phyloP scores from a whole-genome alignment of 805 yeast genomes.

The Saccharomycopsis malanga region DNA sequence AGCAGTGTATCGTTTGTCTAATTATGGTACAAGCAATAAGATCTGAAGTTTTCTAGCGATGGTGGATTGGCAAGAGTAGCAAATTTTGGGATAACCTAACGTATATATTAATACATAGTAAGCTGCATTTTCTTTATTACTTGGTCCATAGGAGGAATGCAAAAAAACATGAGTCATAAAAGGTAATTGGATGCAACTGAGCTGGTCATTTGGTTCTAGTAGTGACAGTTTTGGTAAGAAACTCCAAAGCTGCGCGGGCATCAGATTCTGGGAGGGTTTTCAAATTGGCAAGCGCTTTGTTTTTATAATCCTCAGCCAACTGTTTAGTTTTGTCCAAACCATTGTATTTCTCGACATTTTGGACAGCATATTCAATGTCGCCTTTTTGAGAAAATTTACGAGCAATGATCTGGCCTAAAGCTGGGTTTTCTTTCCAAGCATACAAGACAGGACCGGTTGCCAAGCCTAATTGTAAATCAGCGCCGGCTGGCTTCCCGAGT shows the following conservation, averaged over 20 bases:
- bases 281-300: slow-evolving; percentile 65
- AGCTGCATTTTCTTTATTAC: too few relatives aligned
- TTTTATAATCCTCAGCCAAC: slow-evolving; percentile 74
- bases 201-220: slow-evolving; percentile 70
- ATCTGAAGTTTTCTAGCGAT: too few relatives aligned
- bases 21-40: too few relatives aligned
- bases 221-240: slow-evolving; percentile 74
- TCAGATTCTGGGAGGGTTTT: slow-evolving; percentile 78
- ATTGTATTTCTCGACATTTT: slow-evolving; percentile 58
- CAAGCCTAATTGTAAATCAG: slow-evolving; percentile 86
- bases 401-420: slow-evolving; percentile 73
- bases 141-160: not conserved
- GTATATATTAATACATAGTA: too few relatives aligned
- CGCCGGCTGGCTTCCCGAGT: slow-evolving; percentile 93
- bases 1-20: too few relatives aligned
- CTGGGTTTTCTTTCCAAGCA: slow-evolving; percentile 89
- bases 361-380: slow-evolving; percentile 77
- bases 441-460: slow-evolving; percentile 95
- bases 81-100: too few relatives aligned
- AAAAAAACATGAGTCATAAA: too few relatives aligned
- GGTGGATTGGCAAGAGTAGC: too few relatives aligned
- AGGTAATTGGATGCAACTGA: too few relatives aligned
- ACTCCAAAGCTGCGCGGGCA: slow-evolving; percentile 79
- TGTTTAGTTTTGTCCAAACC: slow-evolving; percentile 73
- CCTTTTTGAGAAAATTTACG: slow-evolving; percentile 77